A percentile compares a stretch with the other conserved stretches of the same genome.
These are phyloP conservation scores for Boechera retrofracta DNA, from an alignment of 345 rosid genomes.

Conservation along the genomic window DNA sequence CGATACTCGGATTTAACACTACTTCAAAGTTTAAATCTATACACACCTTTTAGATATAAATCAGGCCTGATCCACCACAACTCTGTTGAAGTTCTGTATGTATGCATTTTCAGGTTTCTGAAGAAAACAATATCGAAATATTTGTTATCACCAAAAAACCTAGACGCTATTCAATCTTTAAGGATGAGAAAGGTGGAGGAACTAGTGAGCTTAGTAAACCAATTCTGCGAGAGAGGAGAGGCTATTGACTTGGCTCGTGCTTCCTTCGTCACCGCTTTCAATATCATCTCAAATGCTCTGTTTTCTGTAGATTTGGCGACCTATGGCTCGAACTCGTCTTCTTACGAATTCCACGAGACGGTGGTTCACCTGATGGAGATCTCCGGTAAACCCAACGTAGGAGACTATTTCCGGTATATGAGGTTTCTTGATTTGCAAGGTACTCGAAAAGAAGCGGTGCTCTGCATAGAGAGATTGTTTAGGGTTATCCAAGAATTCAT, in stretches of 20 bases:
- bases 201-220: slow-evolving; percentile 38
- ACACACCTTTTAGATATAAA: neutral
- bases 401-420: slow-evolving; percentile 51
- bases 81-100: slow-evolving; percentile 5
- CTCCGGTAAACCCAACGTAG: slow-evolving; percentile 53
- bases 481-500: slow-evolving; percentile 41
- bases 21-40: neutral
- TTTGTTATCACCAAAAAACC: slow-evolving; percentile 27
- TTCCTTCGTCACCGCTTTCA: slow-evolving; percentile 49
- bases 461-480: slow-evolving; percentile 32
- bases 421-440: slow-evolving; percentile 56
- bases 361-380: slow-evolving; percentile 45
- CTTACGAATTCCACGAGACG: slow-evolving; percentile 44
- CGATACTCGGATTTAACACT: neutral
- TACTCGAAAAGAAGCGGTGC: slow-evolving; percentile 26
- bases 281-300: slow-evolving; percentile 52
- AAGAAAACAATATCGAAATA: slow-evolving; percentile 16
- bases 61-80: neutral
- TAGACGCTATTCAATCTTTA: slow-evolving; percentile 17
- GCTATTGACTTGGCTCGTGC: slow-evolving; percentile 53
- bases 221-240: slow-evolving; percentile 32
- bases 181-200: slow-evolving; percentile 42
- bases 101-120: slow-evolving; percentile 31
- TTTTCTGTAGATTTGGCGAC: slow-evolving; percentile 53
- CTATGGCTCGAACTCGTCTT: slow-evolving; percentile 26